Evolutionary conservation across 2,329 filamentous ascomycete genomes (phyloP), one percentile per base, ranked within the genome.

Genomic region (Helminthosporium solani): DNA sequence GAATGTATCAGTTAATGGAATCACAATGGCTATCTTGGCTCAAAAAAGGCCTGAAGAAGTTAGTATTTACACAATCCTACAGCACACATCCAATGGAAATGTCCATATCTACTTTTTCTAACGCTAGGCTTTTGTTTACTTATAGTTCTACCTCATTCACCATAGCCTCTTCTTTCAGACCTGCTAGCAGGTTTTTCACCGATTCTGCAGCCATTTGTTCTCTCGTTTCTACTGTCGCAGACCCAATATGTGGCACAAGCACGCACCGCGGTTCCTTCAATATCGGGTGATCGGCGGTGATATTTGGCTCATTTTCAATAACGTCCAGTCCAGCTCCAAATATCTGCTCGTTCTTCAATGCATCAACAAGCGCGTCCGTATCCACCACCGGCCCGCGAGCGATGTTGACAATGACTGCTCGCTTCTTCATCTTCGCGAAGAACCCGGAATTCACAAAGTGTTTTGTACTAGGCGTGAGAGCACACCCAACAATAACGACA

Each of bases 161-260:
- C 64, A 65, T 65, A 2, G 34, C 37, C n/a, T 50, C 54, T 5
- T 55, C 61, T 7, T 30, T 42, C 39, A 66, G 18, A 0, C 62
- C 62, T 1, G 64, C 63, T n/a, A 67, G 37, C 57, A 85, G 47
- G 54, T 83, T 83, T 44, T 77, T 72, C 54, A 83, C 57, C 19
- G 80, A 78, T 52, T 82, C 65, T 37, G 78, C 61, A 58, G 82
- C 80, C 80, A 83, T 83, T 42, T 81, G 76, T 56, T 73, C 58
- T 37, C 82, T 77, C 4, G 79, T 82, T 64, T 82, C 79, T 55
- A 75, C 76, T 2, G 78, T 82, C 40, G 73, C 75, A 1, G 78
- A 82, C 3, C 80, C 80, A 53, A 83, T 79, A 56, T 83, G 80
- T 36, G 80, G 80, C 42, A 82, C 63, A 47, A 83, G 59, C 54